Evolutionary conservation across 176 grass and related monocot genomes (phyloP).

Genomic region (Alloteropsis semialata): DNA sequence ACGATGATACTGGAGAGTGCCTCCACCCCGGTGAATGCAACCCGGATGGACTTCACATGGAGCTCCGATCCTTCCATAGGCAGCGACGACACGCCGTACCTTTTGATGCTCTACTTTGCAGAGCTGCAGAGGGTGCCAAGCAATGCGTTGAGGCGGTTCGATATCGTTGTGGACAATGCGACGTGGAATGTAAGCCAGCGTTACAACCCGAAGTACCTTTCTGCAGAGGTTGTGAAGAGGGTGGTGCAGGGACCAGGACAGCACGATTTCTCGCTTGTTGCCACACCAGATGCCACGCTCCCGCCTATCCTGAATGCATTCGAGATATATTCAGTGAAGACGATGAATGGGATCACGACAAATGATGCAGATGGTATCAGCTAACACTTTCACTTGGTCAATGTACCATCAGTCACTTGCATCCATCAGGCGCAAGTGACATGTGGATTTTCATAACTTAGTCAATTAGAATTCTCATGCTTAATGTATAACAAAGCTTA

Average conservation of each 20-base stretch:
- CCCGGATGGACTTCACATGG: conserved; percentile 34
- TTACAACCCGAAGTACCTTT: conserved; percentile 24
- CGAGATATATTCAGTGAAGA: conserved; percentile 31
- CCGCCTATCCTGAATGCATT: conserved; percentile 37
- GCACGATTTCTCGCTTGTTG: conserved; percentile 30
- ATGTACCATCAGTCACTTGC: too few relatives aligned
- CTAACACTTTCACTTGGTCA: too few relatives aligned
- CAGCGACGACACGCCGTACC: conserved; percentile 15
- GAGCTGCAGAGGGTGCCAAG: conserved; percentile 5
- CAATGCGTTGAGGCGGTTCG: background rate
- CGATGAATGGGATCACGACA: background rate
- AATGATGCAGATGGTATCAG: conserved; percentile 18
- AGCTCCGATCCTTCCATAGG: background rate
- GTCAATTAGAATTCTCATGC: too few relatives aligned
- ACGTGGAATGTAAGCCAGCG: background rate
- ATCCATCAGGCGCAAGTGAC: background rate
- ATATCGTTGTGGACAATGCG: background rate
- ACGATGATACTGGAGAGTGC: conserved; percentile 30
- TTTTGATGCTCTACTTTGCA: conserved; percentile 46
- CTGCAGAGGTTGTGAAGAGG: conserved; percentile 4
- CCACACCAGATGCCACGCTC: conserved; percentile 20
- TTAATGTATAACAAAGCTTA: too few relatives aligned
- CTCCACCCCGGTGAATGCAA: conserved; percentile 23
- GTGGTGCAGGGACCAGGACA: background rate
- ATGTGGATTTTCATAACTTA: background rate